Percentiles rank a stretch among this genome's conserved stretches.
Conservation (phyloP, 2,329 filamentous ascomycete genomes). For the Ophiobolus disseminans region DNA sequence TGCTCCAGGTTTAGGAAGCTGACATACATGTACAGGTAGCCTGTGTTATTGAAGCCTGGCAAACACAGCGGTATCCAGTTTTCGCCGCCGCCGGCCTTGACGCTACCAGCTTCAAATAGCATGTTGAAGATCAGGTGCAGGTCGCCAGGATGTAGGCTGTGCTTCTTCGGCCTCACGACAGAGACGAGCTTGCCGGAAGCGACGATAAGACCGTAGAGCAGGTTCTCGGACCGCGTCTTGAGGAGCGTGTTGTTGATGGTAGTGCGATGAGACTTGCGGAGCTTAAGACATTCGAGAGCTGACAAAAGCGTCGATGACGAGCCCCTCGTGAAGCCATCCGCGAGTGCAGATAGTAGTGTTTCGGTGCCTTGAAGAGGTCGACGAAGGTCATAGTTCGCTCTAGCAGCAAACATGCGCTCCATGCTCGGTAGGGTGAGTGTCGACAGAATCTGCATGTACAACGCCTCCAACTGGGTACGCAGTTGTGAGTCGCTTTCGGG, state of each 20-base stretch:
- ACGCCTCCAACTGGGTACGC: constrained; percentile 83
- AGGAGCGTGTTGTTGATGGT: constrained; percentile 87
- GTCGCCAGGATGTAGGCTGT: constrained; percentile 94
- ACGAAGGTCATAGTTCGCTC: constrained; percentile 92
- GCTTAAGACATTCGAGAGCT: constrained; percentile 88
- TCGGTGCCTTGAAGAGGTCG: constrained; percentile 92
- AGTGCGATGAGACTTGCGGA: constrained; percentile 86
- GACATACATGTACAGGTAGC: constrained; percentile 99
- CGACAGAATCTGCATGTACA: constrained; percentile 98
- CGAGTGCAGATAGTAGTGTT: constrained; percentile 84
- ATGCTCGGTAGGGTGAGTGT: constrained; percentile 89
- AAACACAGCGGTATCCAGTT: constrained; percentile 97
- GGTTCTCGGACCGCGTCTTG: constrained; percentile 75
- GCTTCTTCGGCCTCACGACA: constrained; percentile 90
- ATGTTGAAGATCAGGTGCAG: constrained; percentile 98
- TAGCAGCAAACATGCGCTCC: constrained; percentile 83
- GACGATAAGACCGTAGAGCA: constrained; percentile 92
- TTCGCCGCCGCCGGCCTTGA: constrained; percentile 91
- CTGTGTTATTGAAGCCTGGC: constrained; percentile 95
- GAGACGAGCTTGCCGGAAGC: constrained; percentile 92
- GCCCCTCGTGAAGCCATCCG: constrained; percentile 92
- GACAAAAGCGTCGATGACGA: constrained; percentile 88
- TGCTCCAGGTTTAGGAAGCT: constrained; percentile 80
- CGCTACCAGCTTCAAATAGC: constrained; percentile 93
- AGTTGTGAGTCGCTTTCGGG: constrained; percentile 92